phyloP scores from a whole-genome alignment of 179 eudicot species.

The Silene noctiflora region DNA sequence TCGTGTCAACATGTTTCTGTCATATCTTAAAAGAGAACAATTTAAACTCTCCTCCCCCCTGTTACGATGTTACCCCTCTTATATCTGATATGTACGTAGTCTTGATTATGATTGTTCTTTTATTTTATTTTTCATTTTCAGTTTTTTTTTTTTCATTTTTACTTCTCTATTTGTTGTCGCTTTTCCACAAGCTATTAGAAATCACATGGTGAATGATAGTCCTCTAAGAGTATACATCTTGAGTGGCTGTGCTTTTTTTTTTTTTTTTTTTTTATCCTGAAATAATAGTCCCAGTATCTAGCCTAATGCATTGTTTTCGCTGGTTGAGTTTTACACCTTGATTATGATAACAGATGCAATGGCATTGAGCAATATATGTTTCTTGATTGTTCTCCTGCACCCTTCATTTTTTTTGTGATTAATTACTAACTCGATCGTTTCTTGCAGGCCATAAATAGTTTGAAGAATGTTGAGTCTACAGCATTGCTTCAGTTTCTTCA shows the following conservation, averaged over 20 bases:
- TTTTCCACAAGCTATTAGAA: background rate
- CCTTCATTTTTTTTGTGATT: background rate
- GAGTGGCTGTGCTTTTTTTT: too few species aligned
- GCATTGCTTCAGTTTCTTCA: slow-evolving; percentile 99
- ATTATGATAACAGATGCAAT: background rate
- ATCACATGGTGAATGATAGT: background rate
- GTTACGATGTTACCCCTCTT: background rate
- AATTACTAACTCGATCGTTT: slow-evolving; percentile 1
- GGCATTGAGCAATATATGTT: background rate
- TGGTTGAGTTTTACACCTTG: background rate
- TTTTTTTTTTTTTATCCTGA: too few species aligned
- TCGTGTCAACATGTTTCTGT: background rate
- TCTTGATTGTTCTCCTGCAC: background rate
- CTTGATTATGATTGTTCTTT: slow-evolving; percentile 7
- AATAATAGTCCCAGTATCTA: too few species aligned
- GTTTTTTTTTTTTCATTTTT: background rate
- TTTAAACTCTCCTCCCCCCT: background rate
- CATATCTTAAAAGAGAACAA: background rate
- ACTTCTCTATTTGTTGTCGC: background rate
- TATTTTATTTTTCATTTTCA: too few species aligned
- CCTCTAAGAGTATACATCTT: too few species aligned
- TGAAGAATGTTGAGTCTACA: slow-evolving; percentile 99
- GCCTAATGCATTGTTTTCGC: background rate
- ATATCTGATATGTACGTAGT: background rate
- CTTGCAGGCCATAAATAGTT: slow-evolving; percentile 94